Base-by-base conservation (phyloP, 2,329 filamentous ascomycete species). In the Aphanoascus verrucosus region DNA sequence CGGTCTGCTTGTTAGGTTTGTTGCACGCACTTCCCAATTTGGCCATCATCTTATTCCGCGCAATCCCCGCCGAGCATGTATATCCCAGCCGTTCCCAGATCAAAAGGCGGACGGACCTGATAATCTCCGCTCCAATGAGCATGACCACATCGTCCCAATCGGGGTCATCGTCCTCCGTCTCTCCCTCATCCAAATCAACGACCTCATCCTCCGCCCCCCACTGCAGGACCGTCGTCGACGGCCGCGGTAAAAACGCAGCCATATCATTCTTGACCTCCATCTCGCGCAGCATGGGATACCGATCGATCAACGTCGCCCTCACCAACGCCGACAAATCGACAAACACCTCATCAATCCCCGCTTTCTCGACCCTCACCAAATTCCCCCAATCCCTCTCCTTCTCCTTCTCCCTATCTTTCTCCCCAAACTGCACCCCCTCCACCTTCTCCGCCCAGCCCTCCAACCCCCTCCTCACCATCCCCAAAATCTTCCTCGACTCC, bases 131-230 rank as follows among this genome's bases (percentile, higher is more conserved):
- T 0, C 86, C 93, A 63, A 96, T 81, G 31, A 88, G 75, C 65
- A 94, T 86, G 14, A 81, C 86, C 59, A 97, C 78, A 72, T 98
- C 93, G 67, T 98, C 91, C 93, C 93, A 98, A 69, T 98, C 93
- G 0, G 88, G 88, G 63, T 94, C 85, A 60, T 85, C 78, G 17
- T 84, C 79, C 67, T 94, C 90, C 9, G 80, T 79, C 56, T 89
- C 80, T 20, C 75, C 74, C 38, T 81, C 76, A 59, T 93, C 83
- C 47, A 95, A 73, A 64, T 90, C 88, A 14, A 94, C 76, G 53
- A 94, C 72, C n/a, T 82, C 85, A 71, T 95, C 88, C 44, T 67
- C 65, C 0, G 84, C 80, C 57, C 84, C 74, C 90, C 90, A 96
- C 65, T 94, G 84, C 15, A 96, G 69, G 0, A 82, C 86, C 1